These are phyloP conservation scores for Boletus sensibilis DNA, from an alignment of 768 basidiomycete genomes.

Conservation along the genomic window DNA sequence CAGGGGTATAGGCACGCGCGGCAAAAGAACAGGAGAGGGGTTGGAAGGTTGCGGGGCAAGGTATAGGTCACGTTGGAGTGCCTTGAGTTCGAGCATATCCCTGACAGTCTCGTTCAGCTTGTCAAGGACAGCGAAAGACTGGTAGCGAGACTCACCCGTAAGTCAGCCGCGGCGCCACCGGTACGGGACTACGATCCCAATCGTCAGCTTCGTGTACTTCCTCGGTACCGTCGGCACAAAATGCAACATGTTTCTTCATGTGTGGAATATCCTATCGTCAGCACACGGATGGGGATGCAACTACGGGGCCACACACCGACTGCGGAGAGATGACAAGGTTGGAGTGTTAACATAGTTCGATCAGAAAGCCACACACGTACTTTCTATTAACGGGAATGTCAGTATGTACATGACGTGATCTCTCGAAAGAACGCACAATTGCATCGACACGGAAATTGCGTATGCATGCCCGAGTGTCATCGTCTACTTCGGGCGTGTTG, in stretches of 20 bases:
- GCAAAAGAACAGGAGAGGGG: conserved; percentile 42
- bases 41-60: conserved; percentile 51
- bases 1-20: conserved; percentile 60
- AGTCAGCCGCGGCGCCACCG: conserved; percentile 58
- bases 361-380: conserved; percentile 6
- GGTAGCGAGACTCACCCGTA: conserved; percentile 57
- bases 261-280: not conserved
- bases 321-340: not conserved
- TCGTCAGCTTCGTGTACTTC: conserved; percentile 69
- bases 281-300: not conserved
- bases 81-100: conserved; percentile 67
- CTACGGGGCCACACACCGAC: conserved; percentile 8
- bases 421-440: conserved; percentile 10
- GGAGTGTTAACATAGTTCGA: not conserved
- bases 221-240: conserved; percentile 52
- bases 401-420: not conserved
- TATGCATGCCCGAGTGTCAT: conserved; percentile 23
- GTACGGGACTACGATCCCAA: conserved; percentile 75
- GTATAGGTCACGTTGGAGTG: conserved; percentile 64
- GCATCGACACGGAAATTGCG: conserved; percentile 26
- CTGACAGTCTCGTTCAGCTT: conserved; percentile 31
- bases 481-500: conserved; percentile 8
- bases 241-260: conserved; percentile 57
- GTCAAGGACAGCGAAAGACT: not conserved
- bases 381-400: conserved; percentile 11